phyloP scores from a whole-genome alignment of 1,284 basidiomycete genomes.

The Pseudozyma sp. region DNA sequence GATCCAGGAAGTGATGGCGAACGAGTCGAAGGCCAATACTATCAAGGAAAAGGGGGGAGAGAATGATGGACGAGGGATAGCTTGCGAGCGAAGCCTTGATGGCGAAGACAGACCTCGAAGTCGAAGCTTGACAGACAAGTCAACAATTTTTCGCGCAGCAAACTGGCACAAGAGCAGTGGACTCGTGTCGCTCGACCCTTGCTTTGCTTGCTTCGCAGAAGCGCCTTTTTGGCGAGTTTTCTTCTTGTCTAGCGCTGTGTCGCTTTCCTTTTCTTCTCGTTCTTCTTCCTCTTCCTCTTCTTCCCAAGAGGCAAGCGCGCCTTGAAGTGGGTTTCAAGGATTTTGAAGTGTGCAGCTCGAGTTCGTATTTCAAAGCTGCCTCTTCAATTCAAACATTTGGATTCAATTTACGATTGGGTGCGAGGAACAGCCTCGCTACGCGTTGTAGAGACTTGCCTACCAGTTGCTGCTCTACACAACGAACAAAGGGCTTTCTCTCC shows the following conservation, averaged over 20 bases:
- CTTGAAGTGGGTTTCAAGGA: constrained; percentile 7
- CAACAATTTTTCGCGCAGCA: constrained; percentile 44
- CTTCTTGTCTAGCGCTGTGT: constrained; percentile 6
- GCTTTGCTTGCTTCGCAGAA: background rate
- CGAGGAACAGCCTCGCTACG: too few species aligned
- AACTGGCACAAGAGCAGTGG: constrained; percentile 3
- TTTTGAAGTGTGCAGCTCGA: constrained; percentile 5
- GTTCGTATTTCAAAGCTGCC: background rate
- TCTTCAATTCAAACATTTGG: too few species aligned
- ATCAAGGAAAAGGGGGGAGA: constrained; percentile 22
- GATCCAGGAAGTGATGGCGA: constrained; percentile 42
- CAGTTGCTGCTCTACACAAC: too few species aligned
- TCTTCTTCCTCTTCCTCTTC: constrained; percentile 5
- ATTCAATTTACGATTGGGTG: too few species aligned
- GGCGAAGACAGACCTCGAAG: constrained; percentile 12
- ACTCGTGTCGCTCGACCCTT: constrained; percentile 1
- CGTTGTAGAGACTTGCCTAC: too few species aligned
- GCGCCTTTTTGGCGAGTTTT: background rate
- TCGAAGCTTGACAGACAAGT: background rate
- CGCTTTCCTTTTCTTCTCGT: background rate
- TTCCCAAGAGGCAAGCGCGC: constrained; percentile 6
- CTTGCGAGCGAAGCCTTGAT: constrained; percentile 11
- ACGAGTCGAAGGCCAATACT: constrained; percentile 33
- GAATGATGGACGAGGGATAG: constrained; percentile 21
- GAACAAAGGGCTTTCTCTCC: too few species aligned